Conservation (phyloP, 1,139 yeast genomes). For the Suhomyces guaymorum region DNA sequence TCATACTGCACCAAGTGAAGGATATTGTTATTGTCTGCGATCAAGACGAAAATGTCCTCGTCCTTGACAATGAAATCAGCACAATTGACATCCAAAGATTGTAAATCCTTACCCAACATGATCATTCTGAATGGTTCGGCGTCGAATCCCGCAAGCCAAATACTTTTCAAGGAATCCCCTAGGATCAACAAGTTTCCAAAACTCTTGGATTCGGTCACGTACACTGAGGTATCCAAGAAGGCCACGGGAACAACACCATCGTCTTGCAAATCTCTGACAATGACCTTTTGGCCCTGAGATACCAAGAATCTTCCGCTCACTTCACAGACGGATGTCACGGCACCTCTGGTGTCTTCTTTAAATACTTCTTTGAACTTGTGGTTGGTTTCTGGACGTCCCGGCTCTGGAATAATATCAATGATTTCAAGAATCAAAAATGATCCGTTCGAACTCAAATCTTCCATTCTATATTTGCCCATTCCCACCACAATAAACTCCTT, state of each 20-base stretch:
- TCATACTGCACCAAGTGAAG: slow-evolving; percentile 82
- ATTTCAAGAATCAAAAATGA: slow-evolving; percentile 73
- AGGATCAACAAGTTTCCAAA: slow-evolving; percentile 76
- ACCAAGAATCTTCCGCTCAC: slow-evolving; percentile 82
- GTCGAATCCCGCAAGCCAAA: slow-evolving; percentile 86
- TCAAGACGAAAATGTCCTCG: slow-evolving; percentile 64
- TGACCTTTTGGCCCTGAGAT: slow-evolving; percentile 84
- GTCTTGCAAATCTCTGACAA: slow-evolving; percentile 80
- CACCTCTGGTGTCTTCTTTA: slow-evolving; percentile 79
- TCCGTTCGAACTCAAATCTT: slow-evolving; percentile 83
- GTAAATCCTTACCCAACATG: slow-evolving; percentile 72
- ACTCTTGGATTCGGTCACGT: slow-evolving; percentile 76
- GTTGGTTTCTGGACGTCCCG: slow-evolving; percentile 81
- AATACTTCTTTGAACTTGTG: slow-evolving; percentile 76
- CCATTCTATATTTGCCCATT: slow-evolving; percentile 74
- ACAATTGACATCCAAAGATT: slow-evolving; percentile 58
- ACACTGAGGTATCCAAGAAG: slow-evolving; percentile 80
- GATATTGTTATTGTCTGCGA: slow-evolving; percentile 71
- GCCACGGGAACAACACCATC: slow-evolving; percentile 92
- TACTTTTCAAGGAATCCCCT: slow-evolving; percentile 80
- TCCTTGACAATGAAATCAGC: slow-evolving; percentile 75
- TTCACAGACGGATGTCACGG: slow-evolving; percentile 76
- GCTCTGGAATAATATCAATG: slow-evolving; percentile 87
- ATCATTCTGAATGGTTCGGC: slow-evolving; percentile 93
- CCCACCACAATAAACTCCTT: slow-evolving; percentile 79